Conservation (phyloP, 1,139 yeast genomes). For the Saccharomyces hybrid region DNA sequence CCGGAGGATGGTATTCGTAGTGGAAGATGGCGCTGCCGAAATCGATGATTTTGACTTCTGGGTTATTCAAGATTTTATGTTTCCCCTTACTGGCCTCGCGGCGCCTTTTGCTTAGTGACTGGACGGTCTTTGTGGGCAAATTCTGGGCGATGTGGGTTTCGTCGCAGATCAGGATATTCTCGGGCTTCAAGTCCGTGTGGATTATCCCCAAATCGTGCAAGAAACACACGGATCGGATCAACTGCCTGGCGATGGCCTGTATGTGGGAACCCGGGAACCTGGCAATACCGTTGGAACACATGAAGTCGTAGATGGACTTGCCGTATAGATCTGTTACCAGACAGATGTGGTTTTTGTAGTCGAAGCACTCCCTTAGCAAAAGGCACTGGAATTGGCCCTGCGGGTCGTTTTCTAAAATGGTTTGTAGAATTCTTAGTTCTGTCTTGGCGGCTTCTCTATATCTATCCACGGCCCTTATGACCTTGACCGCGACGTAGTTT, state of each 20-base stretch:
- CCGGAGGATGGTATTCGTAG: slow-evolving; percentile 87
- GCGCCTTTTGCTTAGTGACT: slow-evolving; percentile 26
- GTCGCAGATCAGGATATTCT: slow-evolving; percentile 73
- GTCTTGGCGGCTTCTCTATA: slow-evolving; percentile 81
- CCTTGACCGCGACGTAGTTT: slow-evolving; percentile 77
- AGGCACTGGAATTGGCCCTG: slow-evolving; percentile 27
- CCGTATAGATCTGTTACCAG: slow-evolving; percentile 83
- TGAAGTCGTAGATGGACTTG: slow-evolving; percentile 80
- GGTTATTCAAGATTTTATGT: slow-evolving; percentile 56
- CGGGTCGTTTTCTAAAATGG: slow-evolving; percentile 69
- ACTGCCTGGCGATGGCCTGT: slow-evolving; percentile 80
- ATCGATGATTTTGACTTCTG: slow-evolving; percentile 83
- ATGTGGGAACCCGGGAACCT: slow-evolving; percentile 78
- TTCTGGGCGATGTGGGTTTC: slow-evolving; percentile 37
- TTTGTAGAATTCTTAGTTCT: slow-evolving; percentile 60
- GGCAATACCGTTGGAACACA: slow-evolving; percentile 65
- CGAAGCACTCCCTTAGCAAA: slow-evolving; percentile 72
- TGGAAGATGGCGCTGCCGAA: slow-evolving; percentile 92
- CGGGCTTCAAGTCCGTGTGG: slow-evolving; percentile 92
- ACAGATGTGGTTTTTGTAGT: slow-evolving; percentile 88
- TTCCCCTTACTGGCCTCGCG: slow-evolving; percentile 32
- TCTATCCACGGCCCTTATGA: slow-evolving; percentile 72
- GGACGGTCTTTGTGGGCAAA: slow-evolving; percentile 17
- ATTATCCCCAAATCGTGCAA: slow-evolving; percentile 83
- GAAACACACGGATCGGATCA: slow-evolving; percentile 78